These are phyloP conservation scores for Physaria fendleri DNA, from an alignment of 345 rosid genomes.

Conservation along the genomic window DNA sequence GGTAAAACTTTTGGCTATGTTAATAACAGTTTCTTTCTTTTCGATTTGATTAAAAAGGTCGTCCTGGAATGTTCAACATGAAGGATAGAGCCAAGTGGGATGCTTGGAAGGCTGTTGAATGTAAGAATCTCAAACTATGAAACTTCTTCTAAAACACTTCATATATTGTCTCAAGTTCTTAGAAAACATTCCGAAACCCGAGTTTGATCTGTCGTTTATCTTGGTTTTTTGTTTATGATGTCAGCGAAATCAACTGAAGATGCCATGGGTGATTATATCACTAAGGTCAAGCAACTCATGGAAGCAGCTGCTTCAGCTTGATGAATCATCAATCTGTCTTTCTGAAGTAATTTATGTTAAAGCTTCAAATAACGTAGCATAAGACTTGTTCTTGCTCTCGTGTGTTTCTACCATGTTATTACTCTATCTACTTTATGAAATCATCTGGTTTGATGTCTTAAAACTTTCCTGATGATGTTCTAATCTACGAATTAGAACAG, in stretches of 20 bases:
- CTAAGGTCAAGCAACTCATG: constrained; percentile 67
- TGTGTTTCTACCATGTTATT: constrained; percentile 9
- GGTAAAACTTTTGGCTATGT: background rate
- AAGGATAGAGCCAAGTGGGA: constrained; percentile 96
- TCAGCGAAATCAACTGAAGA: constrained; percentile 62
- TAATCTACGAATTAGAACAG: background rate
- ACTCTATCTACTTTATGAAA: background rate
- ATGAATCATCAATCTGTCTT: constrained; percentile 10
- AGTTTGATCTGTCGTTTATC: background rate
- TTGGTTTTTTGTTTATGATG: background rate
- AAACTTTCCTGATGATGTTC: background rate
- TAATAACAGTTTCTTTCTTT: background rate
- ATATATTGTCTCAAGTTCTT: background rate
- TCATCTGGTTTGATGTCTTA: background rate
- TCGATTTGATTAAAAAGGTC: constrained; percentile 35
- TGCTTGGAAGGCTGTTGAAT: constrained; percentile 97
- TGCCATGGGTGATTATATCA: constrained; percentile 71
- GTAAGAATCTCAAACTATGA: constrained; percentile 21
- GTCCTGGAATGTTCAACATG: constrained; percentile 83
- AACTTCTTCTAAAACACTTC: background rate
- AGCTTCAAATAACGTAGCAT: constrained; percentile 20
- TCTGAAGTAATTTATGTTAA: constrained; percentile 1
- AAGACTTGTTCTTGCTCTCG: constrained; percentile 22
- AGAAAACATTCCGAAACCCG: background rate
- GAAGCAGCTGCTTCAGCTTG: constrained; percentile 48